These are phyloP conservation scores for Collybiopsis luxurians DNA, from an alignment of 768 basidiomycete genomes.

Conservation along the genomic window DNA sequence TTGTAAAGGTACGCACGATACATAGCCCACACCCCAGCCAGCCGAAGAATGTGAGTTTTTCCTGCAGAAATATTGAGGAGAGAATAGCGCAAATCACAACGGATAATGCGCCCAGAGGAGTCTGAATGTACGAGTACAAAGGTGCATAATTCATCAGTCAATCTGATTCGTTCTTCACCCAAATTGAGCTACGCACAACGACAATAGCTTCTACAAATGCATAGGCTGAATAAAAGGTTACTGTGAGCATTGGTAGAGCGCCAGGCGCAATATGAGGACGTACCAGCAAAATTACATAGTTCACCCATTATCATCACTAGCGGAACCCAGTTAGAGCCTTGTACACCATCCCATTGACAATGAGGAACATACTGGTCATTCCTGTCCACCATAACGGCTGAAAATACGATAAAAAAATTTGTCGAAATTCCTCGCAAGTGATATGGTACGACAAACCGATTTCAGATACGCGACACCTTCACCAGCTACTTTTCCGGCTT, in stretches of 20 bases:
- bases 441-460: conserved; percentile 53
- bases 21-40: conserved; percentile 94
- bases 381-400: conserved; percentile 92
- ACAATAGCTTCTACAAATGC: conserved; percentile 92
- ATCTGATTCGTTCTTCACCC: not conserved
- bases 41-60: conserved; percentile 92
- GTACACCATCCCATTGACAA: not conserved
- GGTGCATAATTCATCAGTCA: conserved; percentile 7
- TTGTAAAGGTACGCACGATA: conserved; percentile 57
- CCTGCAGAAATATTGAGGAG: conserved; percentile 91
- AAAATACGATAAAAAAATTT: conserved; percentile 2
- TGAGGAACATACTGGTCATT: conserved; percentile 67
- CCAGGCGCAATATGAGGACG: conserved; percentile 29
- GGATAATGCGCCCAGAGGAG: conserved; percentile 92
- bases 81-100: conserved; percentile 94
- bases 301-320: conserved; percentile 91
- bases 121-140: conserved; percentile 39
- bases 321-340: conserved; percentile 1
- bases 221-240: conserved; percentile 48
- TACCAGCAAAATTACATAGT: conserved; percentile 83
- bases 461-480: conserved; percentile 95
- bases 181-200: conserved; percentile 56
- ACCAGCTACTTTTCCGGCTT: conserved; percentile 75
- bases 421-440: conserved; percentile 3
- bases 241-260: conserved; percentile 11